Evolutionary conservation across 768 basidiomycete genomes (phyloP), one percentile per base, ranked within the genome.

Genomic region (Cystofilobasidium bisporidii): DNA sequence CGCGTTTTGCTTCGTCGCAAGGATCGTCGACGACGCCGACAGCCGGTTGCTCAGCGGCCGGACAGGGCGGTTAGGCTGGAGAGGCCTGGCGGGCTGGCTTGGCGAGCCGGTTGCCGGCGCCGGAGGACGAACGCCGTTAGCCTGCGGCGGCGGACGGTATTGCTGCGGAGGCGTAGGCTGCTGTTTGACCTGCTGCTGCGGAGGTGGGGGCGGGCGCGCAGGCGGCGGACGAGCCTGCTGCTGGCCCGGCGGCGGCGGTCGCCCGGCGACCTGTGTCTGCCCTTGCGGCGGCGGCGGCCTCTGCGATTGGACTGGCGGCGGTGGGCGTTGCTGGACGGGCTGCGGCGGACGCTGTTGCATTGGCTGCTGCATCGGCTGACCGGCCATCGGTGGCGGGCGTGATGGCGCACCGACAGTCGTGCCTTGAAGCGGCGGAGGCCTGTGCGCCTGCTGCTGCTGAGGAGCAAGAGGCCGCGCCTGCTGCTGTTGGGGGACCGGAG

Each of bases 341-440:
- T 43, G 43, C 20, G 66, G 43, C 30, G 63, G 63, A 9, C 30
- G 30, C 26, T 33, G 40, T 22, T 56, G 38, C 22, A 22, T 47
- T 18, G 40, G 15, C 61, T 32, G 22, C 28, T 65, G 63, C 71
- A 62, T 59, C 68, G 58, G 43, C 43, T 43, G 43, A 3, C 71
- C 63, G 30, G 73, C 71, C 18, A 74, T 43, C 17, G 65, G 56
- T n/a, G 62, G 62, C 18, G 62, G 40, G 8, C 58, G 62, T 24
- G 22, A 22, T 50, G 48, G 36, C 64, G 62, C 10, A 41, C 36
- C 40, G 47, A 22, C 15, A 6, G 47, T n/a, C 43, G 14, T 3
- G 43, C 43, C 43, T 43, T 15, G 14, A 8, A 17, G 43, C 43
- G 14, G 43, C 43, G 20, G 43, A 8, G 43, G 43, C 43, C 40